phyloP scores from a whole-genome alignment of 495 filamentous ascomycete species.

The Penicillium ucsense region DNA sequence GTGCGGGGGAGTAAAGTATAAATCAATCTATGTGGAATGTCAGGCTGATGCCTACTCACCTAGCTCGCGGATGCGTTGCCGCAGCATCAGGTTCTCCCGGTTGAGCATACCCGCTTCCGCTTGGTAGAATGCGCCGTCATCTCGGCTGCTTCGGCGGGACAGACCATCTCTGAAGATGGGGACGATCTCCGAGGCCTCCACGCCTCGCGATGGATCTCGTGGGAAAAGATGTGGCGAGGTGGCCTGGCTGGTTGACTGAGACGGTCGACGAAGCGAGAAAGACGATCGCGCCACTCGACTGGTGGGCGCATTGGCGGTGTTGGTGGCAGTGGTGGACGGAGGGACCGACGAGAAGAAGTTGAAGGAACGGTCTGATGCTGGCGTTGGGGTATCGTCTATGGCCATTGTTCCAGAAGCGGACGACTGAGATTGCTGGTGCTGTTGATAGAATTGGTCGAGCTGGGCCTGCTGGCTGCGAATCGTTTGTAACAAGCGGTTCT shows the following conservation, averaged over 20 bases:
- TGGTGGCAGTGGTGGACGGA: constrained; percentile 15
- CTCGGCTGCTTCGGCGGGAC: constrained; percentile 43
- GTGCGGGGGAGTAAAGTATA: neutral
- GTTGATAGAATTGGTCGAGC: constrained; percentile 53
- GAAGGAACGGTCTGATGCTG: constrained; percentile 53
- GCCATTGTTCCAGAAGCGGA: constrained; percentile 33
- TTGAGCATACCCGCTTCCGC: constrained; percentile 80
- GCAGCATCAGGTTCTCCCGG: constrained; percentile 91
- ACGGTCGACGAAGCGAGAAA: constrained; percentile 43
- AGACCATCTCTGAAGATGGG: constrained; percentile 17
- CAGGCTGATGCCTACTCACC: constrained; percentile 16
- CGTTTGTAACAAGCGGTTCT: constrained; percentile 84
- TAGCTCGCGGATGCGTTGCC: constrained; percentile 73
- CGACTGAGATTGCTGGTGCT: constrained; percentile 20
- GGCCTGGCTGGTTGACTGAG: constrained; percentile 26
- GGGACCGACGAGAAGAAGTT: constrained; percentile 36
- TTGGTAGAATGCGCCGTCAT: constrained; percentile 83
- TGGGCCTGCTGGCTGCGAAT: constrained; percentile 83
- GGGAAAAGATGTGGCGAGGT: constrained; percentile 30
- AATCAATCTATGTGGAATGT: neutral
- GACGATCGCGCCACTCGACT: constrained; percentile 26
- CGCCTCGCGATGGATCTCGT: constrained; percentile 16
- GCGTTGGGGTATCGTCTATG: constrained; percentile 58
- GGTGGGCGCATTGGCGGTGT: neutral
- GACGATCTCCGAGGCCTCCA: constrained; percentile 22